Evolutionary conservation across 805 yeast species (phyloP), one percentile per base, ranked within the genome.

Genomic region (Tetrapisispora arboricola): DNA sequence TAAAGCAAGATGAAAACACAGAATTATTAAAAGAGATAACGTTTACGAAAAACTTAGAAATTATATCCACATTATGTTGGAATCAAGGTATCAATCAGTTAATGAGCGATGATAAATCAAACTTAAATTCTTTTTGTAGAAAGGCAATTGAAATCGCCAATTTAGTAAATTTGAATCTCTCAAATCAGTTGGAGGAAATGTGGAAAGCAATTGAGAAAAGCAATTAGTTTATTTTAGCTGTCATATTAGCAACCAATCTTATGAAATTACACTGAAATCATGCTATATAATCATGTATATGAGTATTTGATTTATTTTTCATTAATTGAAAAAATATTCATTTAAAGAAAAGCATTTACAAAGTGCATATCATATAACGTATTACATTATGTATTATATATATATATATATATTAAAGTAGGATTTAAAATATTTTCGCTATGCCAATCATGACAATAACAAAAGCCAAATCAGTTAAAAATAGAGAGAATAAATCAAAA

Each of bases 61-160:
- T 61, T 58, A 44, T 68, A 8, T 54, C 66, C 1, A 60, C 65
- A 2, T 46, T 53, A 1, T 52, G 63, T 33, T 68, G 72, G 72
- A 67, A 68, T 36, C 47, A 49, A 32, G 71, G 71, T 1, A 61
- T 67, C 4, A 54, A 50, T 16, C 28, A 39, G 3, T 44, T 60
- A 20, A 52, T 53, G 27, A 44, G 44, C 6, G 57, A 49, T 3
- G 48, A 57, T 2, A 49, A 48, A 17, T 17, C 33, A 1, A 38
- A 39, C 12, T 64, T 63, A 2, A 38, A 43, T 2, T 20, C 26
- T 2, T 63, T 65, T 64, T 63, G 65, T 42, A 40, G 43, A 16
- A 40, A 42, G 20, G 57, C 67, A 1, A 48, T 53, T 22, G 45
- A 49, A n/a, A 50, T 54, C 28, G 50, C 66, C 2, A 36, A 37